These are phyloP conservation scores for Cyberlindnera japonica DNA, from an alignment of 805 yeast species.

Conservation along the genomic window DNA sequence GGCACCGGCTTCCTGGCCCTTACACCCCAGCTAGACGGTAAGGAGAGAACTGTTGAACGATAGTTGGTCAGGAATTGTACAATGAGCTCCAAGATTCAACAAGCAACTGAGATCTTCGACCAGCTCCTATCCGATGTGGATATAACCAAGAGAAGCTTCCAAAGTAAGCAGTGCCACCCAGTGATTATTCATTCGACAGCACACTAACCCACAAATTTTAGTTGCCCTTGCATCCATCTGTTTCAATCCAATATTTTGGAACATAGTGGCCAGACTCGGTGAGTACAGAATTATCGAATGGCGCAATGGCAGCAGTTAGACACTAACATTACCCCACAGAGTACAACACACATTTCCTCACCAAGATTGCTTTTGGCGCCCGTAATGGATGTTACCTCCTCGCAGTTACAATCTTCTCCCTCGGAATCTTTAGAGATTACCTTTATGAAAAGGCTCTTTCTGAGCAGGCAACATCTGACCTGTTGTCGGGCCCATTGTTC, in stretches of 20 bases:
- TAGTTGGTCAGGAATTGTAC: too few relatives aligned
- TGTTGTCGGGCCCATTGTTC: slow-evolving; percentile 42
- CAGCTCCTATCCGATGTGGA: slow-evolving; percentile 26
- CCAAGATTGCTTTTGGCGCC: slow-evolving; percentile 68
- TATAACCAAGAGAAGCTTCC: slow-evolving; percentile 19
- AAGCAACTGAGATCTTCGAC: slow-evolving; percentile 18
- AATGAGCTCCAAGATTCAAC: slow-evolving; percentile 17
- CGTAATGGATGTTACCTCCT: slow-evolving; percentile 79
- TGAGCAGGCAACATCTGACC: slow-evolving; percentile 63
- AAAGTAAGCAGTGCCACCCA: slow-evolving; percentile 17
- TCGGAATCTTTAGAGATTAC: slow-evolving; percentile 81
- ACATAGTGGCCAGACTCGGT: slow-evolving; percentile 74
- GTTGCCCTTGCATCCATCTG: slow-evolving; percentile 64
- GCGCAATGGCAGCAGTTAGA: neutral
- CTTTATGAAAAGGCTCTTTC: slow-evolving; percentile 67
- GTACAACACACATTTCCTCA: slow-evolving; percentile 69
- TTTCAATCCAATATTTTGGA: slow-evolving; percentile 96
- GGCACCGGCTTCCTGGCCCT: neutral
- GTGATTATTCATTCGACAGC: neutral
- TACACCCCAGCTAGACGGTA: neutral
- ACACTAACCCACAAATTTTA: slow-evolving; percentile 4
- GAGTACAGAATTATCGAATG: slow-evolving; percentile 12
- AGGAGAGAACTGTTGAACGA: too few relatives aligned
- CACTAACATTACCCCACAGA: slow-evolving; percentile 37
- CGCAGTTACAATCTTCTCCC: slow-evolving; percentile 77